Conservation (phyloP, 225 moss, liverwort and hornwort genomes). For the Pleurozium schreberi region DNA sequence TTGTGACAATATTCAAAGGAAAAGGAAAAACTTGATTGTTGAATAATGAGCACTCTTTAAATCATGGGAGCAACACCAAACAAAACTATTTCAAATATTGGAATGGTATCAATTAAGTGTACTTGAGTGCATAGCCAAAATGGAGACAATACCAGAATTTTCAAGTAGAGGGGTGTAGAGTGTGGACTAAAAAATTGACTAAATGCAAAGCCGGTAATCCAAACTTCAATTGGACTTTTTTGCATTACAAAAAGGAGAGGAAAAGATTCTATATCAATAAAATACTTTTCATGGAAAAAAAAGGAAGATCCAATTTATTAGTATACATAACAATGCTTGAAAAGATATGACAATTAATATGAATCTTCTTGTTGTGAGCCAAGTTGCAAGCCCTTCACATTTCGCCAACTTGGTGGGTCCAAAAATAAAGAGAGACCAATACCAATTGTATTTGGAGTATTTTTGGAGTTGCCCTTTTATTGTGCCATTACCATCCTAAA, state of each 20-base stretch:
- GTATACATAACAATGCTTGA: background rate
- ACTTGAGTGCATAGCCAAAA: rapidly evolving
- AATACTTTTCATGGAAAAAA: background rate
- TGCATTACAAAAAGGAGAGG: background rate
- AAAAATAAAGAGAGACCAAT: background rate
- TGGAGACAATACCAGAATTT: background rate
- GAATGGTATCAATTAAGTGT: no score
- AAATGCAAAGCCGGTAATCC: rapidly evolving
- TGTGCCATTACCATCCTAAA: background rate
- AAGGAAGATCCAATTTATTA: background rate
- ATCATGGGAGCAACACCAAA: background rate
- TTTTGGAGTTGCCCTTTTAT: background rate
- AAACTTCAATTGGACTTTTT: background rate
- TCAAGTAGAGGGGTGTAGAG: rapidly evolving
- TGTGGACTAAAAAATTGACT: background rate
- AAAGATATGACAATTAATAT: background rate
- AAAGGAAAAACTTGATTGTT: rapidly evolving
- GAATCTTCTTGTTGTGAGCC: background rate
- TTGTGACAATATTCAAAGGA: background rate
- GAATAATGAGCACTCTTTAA: background rate
- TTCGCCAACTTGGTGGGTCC: rapidly evolving
- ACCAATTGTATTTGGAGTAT: rapidly evolving
- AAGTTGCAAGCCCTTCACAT: background rate
- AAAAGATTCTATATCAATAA: background rate
- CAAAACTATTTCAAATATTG: background rate